Evolutionary conservation across 441 rosid genomes (phyloP), one percentile per base, ranked within the genome.

Genomic region (Breynia disticha): DNA sequence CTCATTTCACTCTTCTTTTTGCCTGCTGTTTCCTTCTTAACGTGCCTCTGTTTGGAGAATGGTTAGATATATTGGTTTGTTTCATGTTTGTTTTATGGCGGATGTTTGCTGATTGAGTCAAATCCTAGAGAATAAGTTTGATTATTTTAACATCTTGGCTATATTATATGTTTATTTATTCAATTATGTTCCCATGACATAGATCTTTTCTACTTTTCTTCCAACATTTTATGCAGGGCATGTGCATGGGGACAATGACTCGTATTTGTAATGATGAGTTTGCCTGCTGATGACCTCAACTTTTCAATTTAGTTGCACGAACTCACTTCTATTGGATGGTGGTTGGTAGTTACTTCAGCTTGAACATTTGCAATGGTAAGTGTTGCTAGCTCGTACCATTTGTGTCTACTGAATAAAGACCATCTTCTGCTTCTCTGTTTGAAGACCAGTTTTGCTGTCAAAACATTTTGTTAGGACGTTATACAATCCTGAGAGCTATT

Each of bases 161-260:
- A 28, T 18, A 18, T 42, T 50, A 4, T 15, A 18, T 28, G n/a
- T 21, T 46, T 47, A 32, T 7, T 41, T n/a, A n/a, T n/a, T n/a
- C n/a, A n/a, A n/a, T 35, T 24, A 41, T 57, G 55, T 39, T 49
- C 46, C 45, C 39, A n/a, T 66, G 22, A 48, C 63, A 18, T 37
- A n/a, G 32, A 64, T 45, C 19, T 39, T 16, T 51, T 32, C 53
- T 44, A 44, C 22, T 38, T 10, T 28, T 47, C 32, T 19, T 54
- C 16, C 45, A 41, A 47, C 52, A 35, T 66, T n/a, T n/a, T 46
- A 43, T 50, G 1, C 46, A 74, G 87, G 83, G 80, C 80, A 59
- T 81, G 76, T 67, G 72, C 78, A 35, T 81, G 82, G 87, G 83
- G 73, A 63, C 83, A 76, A 64, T 76, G 72, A 76, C 15, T 20